Percentiles rank a stretch among this genome's conserved stretches.
These are phyloP conservation scores for Beta vulgaris DNA, from an alignment of 148 eudicot genomes.

Conservation along the genomic window DNA sequence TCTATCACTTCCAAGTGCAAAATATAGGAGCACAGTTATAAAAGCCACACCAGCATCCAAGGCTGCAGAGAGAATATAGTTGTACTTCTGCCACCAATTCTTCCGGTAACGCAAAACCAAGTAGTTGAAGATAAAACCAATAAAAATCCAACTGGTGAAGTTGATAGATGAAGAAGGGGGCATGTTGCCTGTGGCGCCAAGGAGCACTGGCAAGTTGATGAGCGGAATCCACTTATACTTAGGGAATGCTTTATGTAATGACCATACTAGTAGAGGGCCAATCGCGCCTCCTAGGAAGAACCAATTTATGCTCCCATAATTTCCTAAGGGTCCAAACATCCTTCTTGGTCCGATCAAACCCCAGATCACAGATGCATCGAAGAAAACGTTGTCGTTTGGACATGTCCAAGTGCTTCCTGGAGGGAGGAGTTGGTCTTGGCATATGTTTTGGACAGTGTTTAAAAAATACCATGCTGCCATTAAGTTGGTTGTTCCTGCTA, in stretches of 20 bases:
- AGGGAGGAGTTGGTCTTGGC: constrained; percentile 72
- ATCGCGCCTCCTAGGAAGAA: constrained; percentile 70
- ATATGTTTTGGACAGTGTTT: constrained; percentile 55
- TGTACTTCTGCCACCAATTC: constrained; percentile 93
- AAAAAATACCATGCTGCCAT: constrained; percentile 80
- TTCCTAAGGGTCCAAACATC: constrained; percentile 66
- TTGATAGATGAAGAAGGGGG: constrained; percentile 84
- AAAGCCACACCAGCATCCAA: constrained; percentile 95
- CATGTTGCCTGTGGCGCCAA: constrained; percentile 69
- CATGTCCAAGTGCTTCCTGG: constrained; percentile 86
- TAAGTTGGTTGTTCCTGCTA: constrained; percentile 77
- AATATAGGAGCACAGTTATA: constrained; percentile 74
- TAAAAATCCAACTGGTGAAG: constrained; percentile 68
- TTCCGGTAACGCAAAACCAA: constrained; percentile 50
- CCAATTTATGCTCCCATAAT: constrained; percentile 74
- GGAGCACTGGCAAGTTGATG: constrained; percentile 69
- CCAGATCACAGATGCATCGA: constrained; percentile 95
- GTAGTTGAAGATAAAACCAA: constrained; percentile 78
- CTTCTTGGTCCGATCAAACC: constrained; percentile 82
- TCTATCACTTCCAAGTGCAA: constrained; percentile 41
- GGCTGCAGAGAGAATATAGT: constrained; percentile 81
- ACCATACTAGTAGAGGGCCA: constrained; percentile 70
- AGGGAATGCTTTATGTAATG: constrained; percentile 71
- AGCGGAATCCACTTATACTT: constrained; percentile 70
- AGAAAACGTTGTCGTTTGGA: constrained; percentile 69